These are phyloP conservation scores for Heterobasidion occidentale DNA, from an alignment of 1,284 basidiomycete genomes.

Conservation along the genomic window DNA sequence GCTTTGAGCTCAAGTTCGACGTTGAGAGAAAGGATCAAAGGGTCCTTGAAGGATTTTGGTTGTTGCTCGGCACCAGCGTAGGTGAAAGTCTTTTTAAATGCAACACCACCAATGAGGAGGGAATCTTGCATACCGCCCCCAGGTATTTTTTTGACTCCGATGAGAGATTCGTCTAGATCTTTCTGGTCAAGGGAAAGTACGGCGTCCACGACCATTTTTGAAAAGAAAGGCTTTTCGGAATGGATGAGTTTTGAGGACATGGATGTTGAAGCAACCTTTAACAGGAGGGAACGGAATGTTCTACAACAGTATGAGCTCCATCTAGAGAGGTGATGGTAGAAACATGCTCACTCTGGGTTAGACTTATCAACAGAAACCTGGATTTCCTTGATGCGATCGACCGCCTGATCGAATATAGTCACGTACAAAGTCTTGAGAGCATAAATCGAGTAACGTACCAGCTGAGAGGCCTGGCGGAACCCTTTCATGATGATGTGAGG, in stretches of 20 bases:
- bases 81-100: conserved; percentile 99
- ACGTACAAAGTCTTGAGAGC: not conserved
- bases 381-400: conserved; percentile 83
- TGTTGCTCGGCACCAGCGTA: conserved; percentile 99
- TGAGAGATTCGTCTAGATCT: conserved; percentile 93
- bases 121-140: conserved; percentile 99
- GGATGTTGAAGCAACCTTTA: conserved; percentile 96
- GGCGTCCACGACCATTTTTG: conserved; percentile 97
- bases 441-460: conserved; percentile 43
- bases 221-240: conserved; percentile 98
- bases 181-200: conserved; percentile 89
- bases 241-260: conserved; percentile 99
- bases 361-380: conserved; percentile 90
- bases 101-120: conserved; percentile 81
- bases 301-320: conserved; percentile 30
- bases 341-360: conserved; percentile 69
- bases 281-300: conserved; percentile 86
- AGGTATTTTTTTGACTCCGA: conserved; percentile 99
- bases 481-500: conserved; percentile 98
- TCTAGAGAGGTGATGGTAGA: not conserved
- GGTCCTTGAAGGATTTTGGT: conserved; percentile 88
- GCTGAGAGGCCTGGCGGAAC: conserved; percentile 80
- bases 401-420: conserved; percentile 43
- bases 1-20: conserved; percentile 99
- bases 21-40: conserved; percentile 91